phyloP scores from a whole-genome alignment of 2,329 filamentous ascomycete genomes.

The Westerdykella sp. region DNA sequence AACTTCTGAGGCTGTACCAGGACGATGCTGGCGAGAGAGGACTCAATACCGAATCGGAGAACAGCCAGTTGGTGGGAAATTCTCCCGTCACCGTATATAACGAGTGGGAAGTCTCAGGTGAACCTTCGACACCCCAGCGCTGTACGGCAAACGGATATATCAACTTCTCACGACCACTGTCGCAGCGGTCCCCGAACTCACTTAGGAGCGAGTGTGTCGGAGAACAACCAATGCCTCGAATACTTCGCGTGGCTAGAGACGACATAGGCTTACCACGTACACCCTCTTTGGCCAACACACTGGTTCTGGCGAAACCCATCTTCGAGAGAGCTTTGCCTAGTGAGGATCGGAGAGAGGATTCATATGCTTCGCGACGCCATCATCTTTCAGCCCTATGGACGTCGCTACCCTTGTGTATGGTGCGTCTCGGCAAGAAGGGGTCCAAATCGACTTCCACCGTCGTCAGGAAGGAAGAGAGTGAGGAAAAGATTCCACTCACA shows the following conservation, averaged over 20 bases:
- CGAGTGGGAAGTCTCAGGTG: slow-evolving; percentile 22
- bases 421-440: too few species aligned
- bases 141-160: slow-evolving; percentile 20
- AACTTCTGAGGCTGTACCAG: too few species aligned
- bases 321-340: neutral
- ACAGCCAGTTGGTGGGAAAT: too few species aligned
- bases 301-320: neutral
- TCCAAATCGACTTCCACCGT: neutral
- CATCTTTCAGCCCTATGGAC: too few species aligned
- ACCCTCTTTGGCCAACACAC: neutral
- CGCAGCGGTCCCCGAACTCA: slow-evolving; percentile 10
- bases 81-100: slow-evolving; percentile 10
- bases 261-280: neutral
- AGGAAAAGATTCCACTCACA: neutral
- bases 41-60: too few species aligned
- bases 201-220: neutral
- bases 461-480: neutral
- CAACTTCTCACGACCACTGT: slow-evolving; percentile 19
- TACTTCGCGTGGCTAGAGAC: neutral
- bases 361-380: too few species aligned
- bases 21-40: too few species aligned
- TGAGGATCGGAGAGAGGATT: neutral
- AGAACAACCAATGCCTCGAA: neutral
- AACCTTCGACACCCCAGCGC: slow-evolving; percentile 10
- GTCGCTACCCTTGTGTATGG: too few species aligned